Evolutionary conservation across 768 basidiomycete species (phyloP), one percentile per base, ranked within the genome.

Genomic region (Kwoniella pini): DNA sequence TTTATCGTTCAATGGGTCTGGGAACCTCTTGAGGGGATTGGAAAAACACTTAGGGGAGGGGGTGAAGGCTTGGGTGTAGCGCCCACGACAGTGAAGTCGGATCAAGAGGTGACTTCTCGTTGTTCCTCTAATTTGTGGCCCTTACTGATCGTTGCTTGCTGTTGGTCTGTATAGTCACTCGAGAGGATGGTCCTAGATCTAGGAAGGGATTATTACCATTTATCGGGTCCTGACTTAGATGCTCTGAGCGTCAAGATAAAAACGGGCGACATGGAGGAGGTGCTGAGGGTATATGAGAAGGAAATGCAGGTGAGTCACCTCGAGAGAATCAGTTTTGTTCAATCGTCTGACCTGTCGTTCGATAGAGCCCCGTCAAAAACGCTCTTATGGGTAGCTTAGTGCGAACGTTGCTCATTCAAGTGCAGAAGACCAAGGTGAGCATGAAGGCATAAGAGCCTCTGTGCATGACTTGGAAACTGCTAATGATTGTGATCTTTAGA

Each of bases 401-500:
- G 17, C 84, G 95, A 27, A 86, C 90, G 1, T 80, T 92, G 46
- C 87, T 98, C 64, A 87, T 99, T 28, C 95, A 97, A 72, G 84
- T 97, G 0, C 95, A 98, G 68, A 98, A 97, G 77, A 88, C 92
- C 59, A 98, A 97, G 82, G 92, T 88, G n/a, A 53, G 72, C 22
- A 28, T 11, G n/a, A n/a, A n/a, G n/a, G n/a, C n/a, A n/a, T n/a
- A n/a, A n/a, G n/a, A n/a, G n/a, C n/a, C n/a, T n/a, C n/a, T n/a
- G n/a, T n/a, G n/a, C n/a, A n/a, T n/a, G n/a, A n/a, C n/a, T n/a
- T n/a, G n/a, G n/a, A n/a, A n/a, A n/a, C n/a, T n/a, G n/a, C n/a
- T n/a, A n/a, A n/a, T 19, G 17, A 26, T 21, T 21, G 42, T 24
- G 15, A 39, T 17, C 15, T 17, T 19, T 31, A 92, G 90, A 91